Evolutionary conservation across 2,329 filamentous ascomycete species (phyloP), one percentile per base, ranked within the genome.

Genomic region (Xenoacremonium recifei): DNA sequence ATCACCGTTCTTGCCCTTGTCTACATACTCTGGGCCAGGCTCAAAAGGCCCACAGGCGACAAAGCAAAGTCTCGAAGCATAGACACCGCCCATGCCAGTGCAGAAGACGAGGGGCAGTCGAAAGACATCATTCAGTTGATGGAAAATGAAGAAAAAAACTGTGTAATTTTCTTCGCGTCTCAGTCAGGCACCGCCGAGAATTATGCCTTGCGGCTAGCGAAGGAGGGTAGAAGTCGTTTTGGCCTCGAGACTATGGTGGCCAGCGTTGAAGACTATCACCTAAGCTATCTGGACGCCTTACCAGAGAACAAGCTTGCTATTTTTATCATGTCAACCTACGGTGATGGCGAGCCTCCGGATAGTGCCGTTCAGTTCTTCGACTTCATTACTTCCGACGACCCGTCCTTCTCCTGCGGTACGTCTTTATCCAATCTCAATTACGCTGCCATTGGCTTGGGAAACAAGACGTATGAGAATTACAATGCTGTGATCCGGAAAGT

Each of bases 221-320:
- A 36, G 23, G 44, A 47, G 20, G 35, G 38, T 7, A 30, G n/a
- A 18, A 33, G 39, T 29, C 37, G 44, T 4, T 47, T 47, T 27
- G 35, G 35, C 11, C 36, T 47, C 7, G 35, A 43, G 5, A 36
- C 44, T 17, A 40, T 47, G 44, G 44, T 36, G 4, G 69, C 67
- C 6, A 70, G 74, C 42, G 54, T 71, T 3, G 67, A 65, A 3
- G 72, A 75, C 39, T 75, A 67, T 40, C 69, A 75, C 35, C 52
- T 58, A 9, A 61, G 65, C 2, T 62, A 54, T 6, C 62, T 71
- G 21, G 52, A 58, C 5, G 30, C 43, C 1, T 37, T 65, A 3
- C 54, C 59, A 1, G 23, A 39, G 4, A 40, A 44, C 13, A 58
- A 56, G 25, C 38, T 60, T 6, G 55, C 49, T 19, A 51, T 65